phyloP scores from a whole-genome alignment of 768 basidiomycete genomes.

The Lactifluus piperatus region DNA sequence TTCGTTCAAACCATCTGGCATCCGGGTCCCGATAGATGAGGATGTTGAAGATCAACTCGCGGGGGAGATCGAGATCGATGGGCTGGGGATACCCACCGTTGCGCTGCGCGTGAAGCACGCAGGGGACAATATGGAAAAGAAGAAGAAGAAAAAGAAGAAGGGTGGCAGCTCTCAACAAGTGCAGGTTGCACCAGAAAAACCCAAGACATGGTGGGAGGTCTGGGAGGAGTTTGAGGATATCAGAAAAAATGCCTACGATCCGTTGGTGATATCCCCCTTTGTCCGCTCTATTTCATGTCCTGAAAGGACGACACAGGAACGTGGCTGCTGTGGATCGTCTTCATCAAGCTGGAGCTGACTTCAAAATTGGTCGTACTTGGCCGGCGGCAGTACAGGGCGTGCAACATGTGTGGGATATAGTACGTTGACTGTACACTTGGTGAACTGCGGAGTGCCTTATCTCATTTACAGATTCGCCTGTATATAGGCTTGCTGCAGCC shows the following conservation, averaged over 20 bases:
- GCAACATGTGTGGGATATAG: slow-evolving; percentile 56
- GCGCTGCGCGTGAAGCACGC: slow-evolving; percentile 42
- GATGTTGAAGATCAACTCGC: slow-evolving; percentile 19
- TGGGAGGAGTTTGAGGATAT: slow-evolving; percentile 58
- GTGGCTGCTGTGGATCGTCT: slow-evolving; percentile 45
- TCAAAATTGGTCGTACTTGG: slow-evolving; percentile 37
- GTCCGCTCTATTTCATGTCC: neutral
- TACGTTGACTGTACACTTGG: slow-evolving; percentile 24
- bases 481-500: slow-evolving; percentile 43
- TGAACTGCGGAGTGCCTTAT: neutral
- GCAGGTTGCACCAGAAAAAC: slow-evolving; percentile 21
- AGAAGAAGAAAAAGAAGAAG: slow-evolving; percentile 41
- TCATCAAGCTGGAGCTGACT: slow-evolving; percentile 50
- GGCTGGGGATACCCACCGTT: slow-evolving; percentile 58
- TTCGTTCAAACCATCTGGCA: slow-evolving; percentile 48
- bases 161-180: slow-evolving; percentile 24
- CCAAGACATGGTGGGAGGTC: slow-evolving; percentile 54
- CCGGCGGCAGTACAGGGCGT: slow-evolving; percentile 26
- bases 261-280: slow-evolving; percentile 29
- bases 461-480: slow-evolving; percentile 42
- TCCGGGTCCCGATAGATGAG: slow-evolving; percentile 39
- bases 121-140: slow-evolving; percentile 49
- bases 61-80: slow-evolving; percentile 49
- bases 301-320: slow-evolving; percentile 31
- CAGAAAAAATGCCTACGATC: slow-evolving; percentile 34